phyloP scores from a whole-genome alignment of 2,329 filamentous ascomycete genomes.

The Emergomyces orientalis region DNA sequence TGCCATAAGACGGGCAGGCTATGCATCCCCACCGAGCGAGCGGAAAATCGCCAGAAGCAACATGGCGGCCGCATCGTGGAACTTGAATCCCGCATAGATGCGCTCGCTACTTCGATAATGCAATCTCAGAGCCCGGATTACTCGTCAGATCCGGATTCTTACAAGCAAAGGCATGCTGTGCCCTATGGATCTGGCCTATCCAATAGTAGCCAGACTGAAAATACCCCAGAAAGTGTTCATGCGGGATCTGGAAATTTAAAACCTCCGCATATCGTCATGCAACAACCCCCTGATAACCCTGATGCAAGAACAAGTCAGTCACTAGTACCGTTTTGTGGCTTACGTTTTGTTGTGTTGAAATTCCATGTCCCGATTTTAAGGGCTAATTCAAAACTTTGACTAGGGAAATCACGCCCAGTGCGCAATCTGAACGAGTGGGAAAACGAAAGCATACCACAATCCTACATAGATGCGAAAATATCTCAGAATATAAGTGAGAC shows the following conservation, averaged over 20 bases:
- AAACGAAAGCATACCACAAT: neutral
- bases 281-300: neutral
- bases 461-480: neutral
- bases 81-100: neutral
- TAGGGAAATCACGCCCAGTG: neutral
- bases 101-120: neutral
- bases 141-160: neutral
- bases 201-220: too few species aligned
- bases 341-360: neutral
- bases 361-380: neutral
- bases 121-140: neutral
- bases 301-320: neutral
- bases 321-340: neutral
- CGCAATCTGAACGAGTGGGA: neutral
- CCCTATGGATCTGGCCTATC: too few species aligned
- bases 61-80: neutral
- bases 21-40: neutral
- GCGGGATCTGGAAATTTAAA: too few species aligned
- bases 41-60: neutral
- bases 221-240: too few species aligned
- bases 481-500: neutral
- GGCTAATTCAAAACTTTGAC: neutral
- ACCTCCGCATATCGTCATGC: neutral
- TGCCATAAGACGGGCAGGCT: neutral
- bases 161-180: neutral